Conservation (phyloP, 1,284 basidiomycete genomes). For the Pisolithus thermaeus region DNA sequence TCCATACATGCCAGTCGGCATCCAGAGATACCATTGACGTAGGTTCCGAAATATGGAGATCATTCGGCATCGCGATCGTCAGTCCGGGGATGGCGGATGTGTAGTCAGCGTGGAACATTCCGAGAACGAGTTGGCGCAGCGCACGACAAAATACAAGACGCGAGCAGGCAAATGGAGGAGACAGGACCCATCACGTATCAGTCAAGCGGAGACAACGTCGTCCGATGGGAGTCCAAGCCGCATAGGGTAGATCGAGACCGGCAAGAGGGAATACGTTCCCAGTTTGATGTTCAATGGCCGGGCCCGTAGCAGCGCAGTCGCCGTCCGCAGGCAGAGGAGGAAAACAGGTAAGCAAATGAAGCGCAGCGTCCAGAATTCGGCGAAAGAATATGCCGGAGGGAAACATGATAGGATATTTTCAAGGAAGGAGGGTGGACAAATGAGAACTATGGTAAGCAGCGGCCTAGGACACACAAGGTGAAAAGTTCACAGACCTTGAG, state of each 20-base stretch:
- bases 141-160: not conserved
- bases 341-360: constrained; percentile 7
- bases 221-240: not conserved
- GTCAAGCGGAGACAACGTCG: not conserved
- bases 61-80: not conserved
- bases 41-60: not conserved
- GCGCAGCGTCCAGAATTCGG: constrained; percentile 14
- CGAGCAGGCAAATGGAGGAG: not conserved
- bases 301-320: not conserved
- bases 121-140: not conserved
- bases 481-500: constrained; percentile 59
- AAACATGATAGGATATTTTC: not conserved
- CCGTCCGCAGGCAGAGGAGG: constrained; percentile 1
- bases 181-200: not conserved
- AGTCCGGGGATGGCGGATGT: not conserved
- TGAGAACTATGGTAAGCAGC: constrained; percentile 18
- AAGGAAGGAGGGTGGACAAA: constrained; percentile 4
- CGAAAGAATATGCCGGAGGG: constrained; percentile 12
- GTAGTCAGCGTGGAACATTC: not conserved
- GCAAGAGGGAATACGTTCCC: not conserved
- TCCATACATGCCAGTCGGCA: not conserved
- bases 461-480: not conserved
- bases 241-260: not conserved
- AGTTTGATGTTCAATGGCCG: not conserved
- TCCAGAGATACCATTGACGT: not conserved